Evolutionary conservation across 2,329 filamentous ascomycete species (phyloP).

Genomic region (Fusarium lyarnte): DNA sequence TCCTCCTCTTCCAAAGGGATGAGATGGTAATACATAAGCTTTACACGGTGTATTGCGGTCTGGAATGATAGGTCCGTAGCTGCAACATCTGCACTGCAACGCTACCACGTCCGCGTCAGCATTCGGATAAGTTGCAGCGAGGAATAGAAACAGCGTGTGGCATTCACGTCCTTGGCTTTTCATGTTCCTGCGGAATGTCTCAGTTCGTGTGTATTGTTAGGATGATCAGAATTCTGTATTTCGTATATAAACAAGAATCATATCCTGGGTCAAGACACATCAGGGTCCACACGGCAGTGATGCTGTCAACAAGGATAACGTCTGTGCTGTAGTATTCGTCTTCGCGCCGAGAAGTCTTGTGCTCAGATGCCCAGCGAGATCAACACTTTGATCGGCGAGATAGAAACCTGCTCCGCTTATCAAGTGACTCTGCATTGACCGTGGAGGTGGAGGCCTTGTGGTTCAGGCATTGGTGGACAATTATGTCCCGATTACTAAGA

Average conservation of each 20-base stretch:
- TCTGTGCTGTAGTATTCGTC: background rate
- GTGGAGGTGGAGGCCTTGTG: background rate
- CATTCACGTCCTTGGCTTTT: background rate
- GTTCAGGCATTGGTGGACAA: constrained; percentile 11
- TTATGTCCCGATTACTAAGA: background rate
- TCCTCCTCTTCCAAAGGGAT: background rate
- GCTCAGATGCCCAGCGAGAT: background rate
- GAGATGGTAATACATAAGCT: background rate
- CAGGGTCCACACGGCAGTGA: background rate
- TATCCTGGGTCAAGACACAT: background rate
- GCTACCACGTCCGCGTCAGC: constrained; percentile 20
- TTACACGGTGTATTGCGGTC: background rate
- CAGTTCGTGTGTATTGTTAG: background rate
- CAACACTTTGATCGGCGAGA: background rate
- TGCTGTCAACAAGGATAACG: background rate
- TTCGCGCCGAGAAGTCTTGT: background rate
- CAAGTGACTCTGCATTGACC: background rate
- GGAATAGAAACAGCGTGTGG: background rate
- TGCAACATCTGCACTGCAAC: constrained; percentile 6
- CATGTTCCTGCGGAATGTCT: constrained; percentile 15
- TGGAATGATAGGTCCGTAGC: constrained; percentile 7
- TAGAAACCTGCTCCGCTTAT: background rate
- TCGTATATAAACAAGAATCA: background rate
- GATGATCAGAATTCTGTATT: background rate
- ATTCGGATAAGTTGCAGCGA: background rate